Evolutionary conservation across 176 grass and related monocot genomes (phyloP).

Genomic region (Aegilops speltoides): DNA sequence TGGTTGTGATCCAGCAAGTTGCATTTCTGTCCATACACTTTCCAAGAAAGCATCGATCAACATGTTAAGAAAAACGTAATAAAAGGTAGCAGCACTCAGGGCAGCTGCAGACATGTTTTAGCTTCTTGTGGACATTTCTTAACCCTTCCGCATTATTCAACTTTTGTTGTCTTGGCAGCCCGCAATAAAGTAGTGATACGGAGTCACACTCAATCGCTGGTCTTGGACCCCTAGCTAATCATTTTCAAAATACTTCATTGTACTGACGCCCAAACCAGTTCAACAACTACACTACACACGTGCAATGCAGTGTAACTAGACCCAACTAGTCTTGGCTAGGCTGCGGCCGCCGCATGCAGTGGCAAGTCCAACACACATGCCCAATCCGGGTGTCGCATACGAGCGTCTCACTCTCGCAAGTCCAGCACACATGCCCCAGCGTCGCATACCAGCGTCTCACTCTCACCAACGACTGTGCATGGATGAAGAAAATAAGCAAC

Average conservation of each 20-base stretch:
- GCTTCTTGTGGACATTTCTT: background rate
- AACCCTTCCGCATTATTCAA: background rate
- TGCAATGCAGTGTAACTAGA: background rate
- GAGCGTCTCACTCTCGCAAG: slow-evolving; percentile 9
- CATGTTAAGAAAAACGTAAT: background rate
- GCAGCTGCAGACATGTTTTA: background rate
- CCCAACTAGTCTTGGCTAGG: background rate
- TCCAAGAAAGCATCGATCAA: background rate
- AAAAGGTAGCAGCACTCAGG: background rate
- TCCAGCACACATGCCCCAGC: too few species aligned
- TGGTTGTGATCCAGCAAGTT: too few species aligned
- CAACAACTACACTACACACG: background rate
- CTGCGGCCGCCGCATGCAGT: background rate
- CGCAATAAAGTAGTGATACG: background rate
- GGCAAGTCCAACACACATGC: background rate
- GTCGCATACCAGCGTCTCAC: too few species aligned
- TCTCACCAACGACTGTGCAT: background rate
- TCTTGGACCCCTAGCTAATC: background rate
- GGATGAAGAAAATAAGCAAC: background rate
- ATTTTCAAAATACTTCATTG: background rate
- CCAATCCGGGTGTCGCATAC: background rate
- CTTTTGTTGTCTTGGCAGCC: background rate
- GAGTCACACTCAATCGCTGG: background rate
- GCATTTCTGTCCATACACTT: background rate
- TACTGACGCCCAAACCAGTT: background rate